Evolutionary conservation across 441 rosid species (phyloP), one percentile per base, ranked within the genome.

Genomic region (Cnidoscolus chayamansa): DNA sequence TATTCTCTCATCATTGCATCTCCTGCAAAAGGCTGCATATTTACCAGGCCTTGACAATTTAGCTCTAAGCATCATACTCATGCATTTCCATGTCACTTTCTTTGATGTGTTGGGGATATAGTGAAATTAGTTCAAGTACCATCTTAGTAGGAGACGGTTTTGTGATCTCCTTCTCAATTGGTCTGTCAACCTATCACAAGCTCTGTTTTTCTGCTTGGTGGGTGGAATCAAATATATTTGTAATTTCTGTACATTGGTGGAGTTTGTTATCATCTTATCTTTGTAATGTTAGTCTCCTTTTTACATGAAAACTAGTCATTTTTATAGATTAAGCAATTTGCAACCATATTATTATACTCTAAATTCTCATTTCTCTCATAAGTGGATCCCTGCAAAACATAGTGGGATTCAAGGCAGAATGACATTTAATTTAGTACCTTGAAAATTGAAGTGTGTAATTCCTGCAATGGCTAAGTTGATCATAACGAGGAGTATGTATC

Each of bases 91-190:
- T 25, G 51, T 68, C 49, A 25, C 25, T 25, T 25, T 25, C 25
- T 25, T 25, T 25, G 74, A 56, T 62, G 31, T 74, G 32, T 49
- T 64, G 51, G 64, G 73, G 67, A 56, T 72, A 35, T 10, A 19
- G 68, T 40, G 6, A 65, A 56, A 17, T 71, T 60, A 61, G 64
- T 54, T 12, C 58, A 65, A 79, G 79, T 25, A 78, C 79, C 86
- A 69, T 65, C 64, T 55, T 30, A 15, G 85, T 68, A 54, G 81
- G 88, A 84, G 90, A 84, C 95, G 71, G 89, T 90, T 90, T 86
- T 69, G 87, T 85, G 90, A 86, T 90, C 90, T 82, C 86, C 87
- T 76, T 73, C 81, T 79, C 74, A 54, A 54, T 67, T 51, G 80
- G 82, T 67, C 83, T 53, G 20, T 71, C 17, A 51, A 0, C 45